Base-by-base conservation (phyloP, 148 eudicot genomes). In the Camellia lanceoleosa region DNA sequence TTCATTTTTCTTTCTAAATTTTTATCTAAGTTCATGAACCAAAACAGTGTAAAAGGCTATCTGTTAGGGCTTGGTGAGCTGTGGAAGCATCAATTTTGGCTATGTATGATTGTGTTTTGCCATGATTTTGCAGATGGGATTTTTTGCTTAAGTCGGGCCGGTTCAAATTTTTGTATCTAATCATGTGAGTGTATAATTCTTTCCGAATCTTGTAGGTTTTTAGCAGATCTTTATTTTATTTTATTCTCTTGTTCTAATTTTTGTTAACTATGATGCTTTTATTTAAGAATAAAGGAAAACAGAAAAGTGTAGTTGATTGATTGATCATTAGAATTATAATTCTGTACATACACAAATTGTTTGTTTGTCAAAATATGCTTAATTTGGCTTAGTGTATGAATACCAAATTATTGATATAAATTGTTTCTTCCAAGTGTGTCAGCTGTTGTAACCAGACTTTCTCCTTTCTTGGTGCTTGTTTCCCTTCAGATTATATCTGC, bases 91-190 rank as follows among this genome's bases (percentile, higher is more conserved):
- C 8, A 8, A 46, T 2, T 49, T 44, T 69, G 73, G 52, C 7
- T 4, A 49, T 23, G 14, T 14, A 19, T 65, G 56, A 63, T 38
- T 19, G 55, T 71, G 44, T 71, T 16, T 52, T 52, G 60, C 42
- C 19, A 49, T 42, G 75, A 69, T 85, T 30, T 30, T 77, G 87
- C 92, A 95, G 98, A 95, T 95, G 98, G 98, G 98, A 7, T 95
- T 95, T 83, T 95, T 95, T 15, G 97, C 99, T 54, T 97, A 95
- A 84, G 97, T 97, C 5, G 99, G 97, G 46, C 99, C 99, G 30
- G 99, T 95, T 65, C 99, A 95, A 83, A 88, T 93, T 63, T 95
- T 95, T 73, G 99, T 95, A 42, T 95, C 99, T 16, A 92, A 90
- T 84, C 99, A 95, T 81, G 98, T 95, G 82, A 89, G 95, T 85